Conservation (phyloP, 768 basidiomycete genomes). For the Phylloporus sp. region DNA sequence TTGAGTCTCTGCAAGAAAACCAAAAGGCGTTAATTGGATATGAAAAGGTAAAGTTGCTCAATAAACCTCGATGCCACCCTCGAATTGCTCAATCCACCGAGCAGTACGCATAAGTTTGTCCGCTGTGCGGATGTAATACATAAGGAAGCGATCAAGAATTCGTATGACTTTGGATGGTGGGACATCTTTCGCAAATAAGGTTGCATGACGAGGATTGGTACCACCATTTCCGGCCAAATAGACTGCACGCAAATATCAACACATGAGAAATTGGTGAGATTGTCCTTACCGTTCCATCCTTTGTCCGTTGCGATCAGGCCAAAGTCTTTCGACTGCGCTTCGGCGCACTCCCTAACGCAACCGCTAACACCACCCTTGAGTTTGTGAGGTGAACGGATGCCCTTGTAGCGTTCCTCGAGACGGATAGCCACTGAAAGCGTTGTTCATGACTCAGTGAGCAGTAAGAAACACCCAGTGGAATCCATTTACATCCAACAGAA, state of each 20-base stretch:
- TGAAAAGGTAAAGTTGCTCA: background rate
- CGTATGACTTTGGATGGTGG: constrained; percentile 58
- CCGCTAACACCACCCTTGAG: constrained; percentile 75
- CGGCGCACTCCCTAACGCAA: constrained; percentile 73
- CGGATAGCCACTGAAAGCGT: constrained; percentile 52
- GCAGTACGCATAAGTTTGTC: constrained; percentile 71
- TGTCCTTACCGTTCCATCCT: constrained; percentile 64
- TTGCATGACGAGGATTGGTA: constrained; percentile 55
- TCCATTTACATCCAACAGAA: constrained; percentile 50
- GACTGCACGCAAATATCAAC: background rate
- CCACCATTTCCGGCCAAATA: constrained; percentile 75
- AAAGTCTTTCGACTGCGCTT: constrained; percentile 73
- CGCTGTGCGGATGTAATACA: constrained; percentile 69
- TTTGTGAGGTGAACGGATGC: constrained; percentile 68
- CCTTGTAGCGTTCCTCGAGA: constrained; percentile 70
- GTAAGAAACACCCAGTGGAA: background rate
- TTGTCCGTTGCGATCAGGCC: constrained; percentile 75
- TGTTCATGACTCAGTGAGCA: background rate
- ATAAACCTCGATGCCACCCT: constrained; percentile 59
- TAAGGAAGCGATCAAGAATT: constrained; percentile 62
- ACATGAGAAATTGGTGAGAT: background rate
- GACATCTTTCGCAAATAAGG: constrained; percentile 64
- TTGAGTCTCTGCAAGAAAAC: constrained; percentile 45
- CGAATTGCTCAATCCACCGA: constrained; percentile 68
- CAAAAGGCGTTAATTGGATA: background rate